Conservation (phyloP, 345 rosid genomes). For the Fremontodendron californicum region DNA sequence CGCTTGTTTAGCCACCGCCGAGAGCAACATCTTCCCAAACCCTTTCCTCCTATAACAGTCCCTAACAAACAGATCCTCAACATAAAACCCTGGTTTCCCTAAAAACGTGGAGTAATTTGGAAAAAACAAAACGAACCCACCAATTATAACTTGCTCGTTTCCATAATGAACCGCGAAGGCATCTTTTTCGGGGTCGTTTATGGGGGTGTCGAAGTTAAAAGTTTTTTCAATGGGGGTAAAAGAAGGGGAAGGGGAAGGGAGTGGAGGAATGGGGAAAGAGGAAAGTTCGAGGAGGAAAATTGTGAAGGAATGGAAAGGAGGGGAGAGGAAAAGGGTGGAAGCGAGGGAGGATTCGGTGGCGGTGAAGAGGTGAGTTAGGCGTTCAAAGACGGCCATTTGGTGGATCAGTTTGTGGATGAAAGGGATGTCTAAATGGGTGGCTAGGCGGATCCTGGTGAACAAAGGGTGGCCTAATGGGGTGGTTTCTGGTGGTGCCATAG, state of each 20-base stretch:
- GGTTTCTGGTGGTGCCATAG: slow-evolving; percentile 38
- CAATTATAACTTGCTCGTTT: slow-evolving; percentile 37
- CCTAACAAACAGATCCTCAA: slow-evolving; percentile 82
- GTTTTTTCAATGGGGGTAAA: slow-evolving; percentile 41
- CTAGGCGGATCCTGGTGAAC: slow-evolving; percentile 87
- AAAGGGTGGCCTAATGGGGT: slow-evolving; percentile 47
- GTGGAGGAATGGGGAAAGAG: slow-evolving; percentile 35
- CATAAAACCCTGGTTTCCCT: slow-evolving; percentile 72
- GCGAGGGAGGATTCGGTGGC: slow-evolving; percentile 80
- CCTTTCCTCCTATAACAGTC: slow-evolving; percentile 79
- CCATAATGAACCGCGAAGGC: slow-evolving; percentile 34
- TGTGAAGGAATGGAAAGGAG: slow-evolving; percentile 76
- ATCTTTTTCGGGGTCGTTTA: slow-evolving; percentile 52
- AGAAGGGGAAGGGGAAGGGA: slow-evolving; percentile 19
- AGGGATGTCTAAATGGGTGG: slow-evolving; percentile 66
- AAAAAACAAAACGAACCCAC: slow-evolving; percentile 83
- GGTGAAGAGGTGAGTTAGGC: slow-evolving; percentile 55
- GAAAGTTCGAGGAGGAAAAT: slow-evolving; percentile 82
- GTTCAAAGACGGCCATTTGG: slow-evolving; percentile 89
- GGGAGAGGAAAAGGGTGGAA: slow-evolving; percentile 66
- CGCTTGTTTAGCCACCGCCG: slow-evolving; percentile 83
- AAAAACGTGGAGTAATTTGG: slow-evolving; percentile 71
- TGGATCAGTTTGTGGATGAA: slow-evolving; percentile 80
- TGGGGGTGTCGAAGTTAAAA: slow-evolving; percentile 43
- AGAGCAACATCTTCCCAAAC: slow-evolving; percentile 63